Evolutionary conservation across 2,329 filamentous ascomycete genomes (phyloP).

Genomic region (Verticillium alfalfae): DNA sequence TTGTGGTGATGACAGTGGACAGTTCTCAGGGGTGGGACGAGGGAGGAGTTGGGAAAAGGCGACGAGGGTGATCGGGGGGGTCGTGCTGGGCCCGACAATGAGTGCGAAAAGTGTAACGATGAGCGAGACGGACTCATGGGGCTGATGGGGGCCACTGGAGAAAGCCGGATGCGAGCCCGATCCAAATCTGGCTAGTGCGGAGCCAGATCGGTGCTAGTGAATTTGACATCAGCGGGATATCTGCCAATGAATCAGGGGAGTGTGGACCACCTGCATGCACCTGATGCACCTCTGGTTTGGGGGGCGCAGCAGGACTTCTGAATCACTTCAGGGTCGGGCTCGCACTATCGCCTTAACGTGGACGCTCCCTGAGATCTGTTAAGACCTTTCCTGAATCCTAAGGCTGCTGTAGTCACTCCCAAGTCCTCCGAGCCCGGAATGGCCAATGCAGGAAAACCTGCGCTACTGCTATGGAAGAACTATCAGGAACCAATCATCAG

Average conservation of each 20-base stretch:
- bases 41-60: constrained; percentile 1
- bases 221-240: background rate
- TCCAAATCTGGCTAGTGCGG: background rate
- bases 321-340: background rate
- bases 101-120: background rate
- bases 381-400: background rate
- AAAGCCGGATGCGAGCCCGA: background rate
- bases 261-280: background rate
- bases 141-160: background rate
- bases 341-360: no score
- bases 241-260: background rate
- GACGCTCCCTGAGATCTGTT: background rate
- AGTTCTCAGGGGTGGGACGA: background rate
- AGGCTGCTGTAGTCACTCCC: background rate
- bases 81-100: constrained; percentile 1
- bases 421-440: background rate
- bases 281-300: background rate
- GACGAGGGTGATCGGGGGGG: background rate
- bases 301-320: background rate
- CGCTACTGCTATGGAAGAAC: background rate
- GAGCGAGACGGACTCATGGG: background rate
- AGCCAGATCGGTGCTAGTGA: background rate
- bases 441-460: background rate
- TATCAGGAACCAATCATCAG: background rate
- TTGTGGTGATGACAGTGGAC: constrained; percentile 12